phyloP scores from a whole-genome alignment of 345 rosid species.

The Eucalyptus polyanthemos region DNA sequence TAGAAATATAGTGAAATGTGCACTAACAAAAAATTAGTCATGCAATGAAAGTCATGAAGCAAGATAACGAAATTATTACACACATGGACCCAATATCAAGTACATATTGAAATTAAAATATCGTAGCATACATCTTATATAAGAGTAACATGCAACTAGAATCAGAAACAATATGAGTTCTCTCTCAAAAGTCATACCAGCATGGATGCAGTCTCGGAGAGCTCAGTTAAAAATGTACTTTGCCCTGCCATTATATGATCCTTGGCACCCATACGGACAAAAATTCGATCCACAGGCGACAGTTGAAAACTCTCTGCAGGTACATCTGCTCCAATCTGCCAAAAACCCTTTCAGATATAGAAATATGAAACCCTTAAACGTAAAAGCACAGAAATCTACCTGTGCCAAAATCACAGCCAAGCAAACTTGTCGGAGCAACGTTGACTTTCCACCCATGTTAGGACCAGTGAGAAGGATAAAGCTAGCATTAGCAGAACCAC shows the following conservation, averaged over 20 bases:
- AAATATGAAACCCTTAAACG: neutral
- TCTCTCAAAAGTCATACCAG: constrained; percentile 34
- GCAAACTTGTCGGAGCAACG: constrained; percentile 98
- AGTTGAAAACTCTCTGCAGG: constrained; percentile 85
- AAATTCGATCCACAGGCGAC: constrained; percentile 77
- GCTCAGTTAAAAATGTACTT: constrained; percentile 93
- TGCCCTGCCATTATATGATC: constrained; percentile 94
- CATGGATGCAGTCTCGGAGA: constrained; percentile 95
- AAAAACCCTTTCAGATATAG: neutral
- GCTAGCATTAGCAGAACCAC: constrained; percentile 54
- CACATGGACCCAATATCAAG: neutral
- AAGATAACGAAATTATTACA: neutral
- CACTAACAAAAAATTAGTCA: neutral
- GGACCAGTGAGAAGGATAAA: constrained; percentile 98
- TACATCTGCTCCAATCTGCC: constrained; percentile 86
- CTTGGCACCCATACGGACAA: constrained; percentile 96
- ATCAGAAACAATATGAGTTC: neutral
- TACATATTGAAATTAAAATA: neutral
- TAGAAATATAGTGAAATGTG: neutral
- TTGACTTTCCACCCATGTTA: constrained; percentile 99
- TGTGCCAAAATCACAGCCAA: constrained; percentile 87
- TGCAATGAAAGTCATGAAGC: neutral
- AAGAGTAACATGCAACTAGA: neutral
- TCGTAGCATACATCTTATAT: neutral
- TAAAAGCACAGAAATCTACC: constrained; percentile 23